Evolutionary conservation across 208 protist genomes (phyloP).

Genomic region (Trypanosoma theileri): DNA sequence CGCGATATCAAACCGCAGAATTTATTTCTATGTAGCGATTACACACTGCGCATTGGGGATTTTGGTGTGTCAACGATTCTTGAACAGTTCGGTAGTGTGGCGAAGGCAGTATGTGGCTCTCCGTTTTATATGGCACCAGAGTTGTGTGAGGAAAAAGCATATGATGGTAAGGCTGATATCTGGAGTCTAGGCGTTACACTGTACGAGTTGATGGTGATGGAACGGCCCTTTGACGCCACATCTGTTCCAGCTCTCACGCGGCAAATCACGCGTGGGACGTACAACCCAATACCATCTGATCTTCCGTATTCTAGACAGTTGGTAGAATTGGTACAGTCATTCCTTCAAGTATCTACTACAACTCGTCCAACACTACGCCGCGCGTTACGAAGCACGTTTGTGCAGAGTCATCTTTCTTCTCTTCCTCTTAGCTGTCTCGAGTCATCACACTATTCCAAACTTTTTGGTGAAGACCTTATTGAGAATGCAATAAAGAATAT

Average conservation of each 20-base stretch:
- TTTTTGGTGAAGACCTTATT: constrained; percentile 56
- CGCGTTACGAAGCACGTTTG: constrained; percentile 53
- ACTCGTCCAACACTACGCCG: constrained; percentile 62
- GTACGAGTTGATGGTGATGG: constrained; percentile 88
- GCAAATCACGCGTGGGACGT: constrained; percentile 28
- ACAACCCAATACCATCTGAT: constrained; percentile 13
- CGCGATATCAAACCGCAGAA: constrained; percentile 64
- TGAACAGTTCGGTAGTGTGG: constrained; percentile 31
- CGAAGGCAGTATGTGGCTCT: constrained; percentile 80
- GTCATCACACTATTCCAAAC: constrained; percentile 33
- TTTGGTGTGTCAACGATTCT: constrained; percentile 83
- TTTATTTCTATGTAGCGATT: constrained; percentile 59
- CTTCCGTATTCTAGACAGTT: constrained; percentile 51
- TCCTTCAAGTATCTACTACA: constrained; percentile 51
- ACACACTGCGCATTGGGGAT: constrained; percentile 75
- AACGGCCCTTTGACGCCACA: constrained; percentile 55
- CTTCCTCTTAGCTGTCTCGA: constrained; percentile 41
- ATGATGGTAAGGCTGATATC: constrained; percentile 94
- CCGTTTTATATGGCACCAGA: constrained; percentile 93
- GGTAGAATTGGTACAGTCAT: constrained; percentile 57
- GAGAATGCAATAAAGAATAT: constrained; percentile 25
- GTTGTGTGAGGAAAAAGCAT: constrained; percentile 82
- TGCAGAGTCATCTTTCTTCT: constrained; percentile 40
- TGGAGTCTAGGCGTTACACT: constrained; percentile 95
- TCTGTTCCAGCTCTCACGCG: constrained; percentile 32